Percentiles rank a stretch among this genome's conserved stretches.
Conservation (phyloP, 192 early-diverging fungal genomes). For the Umbelopsis isabellina region DNA sequence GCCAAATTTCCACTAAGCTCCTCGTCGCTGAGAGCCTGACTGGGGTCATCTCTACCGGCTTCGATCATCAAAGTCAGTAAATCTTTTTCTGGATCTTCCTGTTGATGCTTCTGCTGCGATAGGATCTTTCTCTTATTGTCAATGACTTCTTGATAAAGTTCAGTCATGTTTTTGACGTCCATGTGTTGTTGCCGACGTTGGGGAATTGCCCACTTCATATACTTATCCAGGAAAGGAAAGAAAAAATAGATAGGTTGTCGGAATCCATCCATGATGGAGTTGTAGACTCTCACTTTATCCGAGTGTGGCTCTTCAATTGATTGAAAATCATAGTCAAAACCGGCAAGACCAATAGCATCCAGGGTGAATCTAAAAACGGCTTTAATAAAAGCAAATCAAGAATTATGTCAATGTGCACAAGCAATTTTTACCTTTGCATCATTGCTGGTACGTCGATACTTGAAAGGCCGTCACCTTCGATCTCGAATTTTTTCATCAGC, state of each 20-base stretch:
- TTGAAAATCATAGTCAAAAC: constrained; percentile 59
- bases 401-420: no score
- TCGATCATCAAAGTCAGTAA: constrained; percentile 39
- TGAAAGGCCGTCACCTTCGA: no score
- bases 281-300: constrained; percentile 45
- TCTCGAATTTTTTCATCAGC: no score
- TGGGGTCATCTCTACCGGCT: constrained; percentile 6
- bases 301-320: constrained; percentile 48
- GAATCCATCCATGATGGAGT: constrained; percentile 47
- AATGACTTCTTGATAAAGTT: constrained; percentile 20
- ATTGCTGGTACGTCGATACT: no score
- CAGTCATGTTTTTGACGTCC: constrained; percentile 17
- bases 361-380: constrained; percentile 43
- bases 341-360: constrained; percentile 59
- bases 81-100: constrained; percentile 32
- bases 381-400: no score
- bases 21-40: neutral
- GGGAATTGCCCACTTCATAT: constrained; percentile 4
- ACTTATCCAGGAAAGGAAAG: constrained; percentile 54
- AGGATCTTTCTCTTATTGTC: constrained; percentile 8
- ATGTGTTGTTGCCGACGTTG: neutral
- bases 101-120: neutral
- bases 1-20: neutral
- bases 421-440: no score
- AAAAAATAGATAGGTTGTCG: constrained; percentile 51